Base-by-base conservation (phyloP, 257 asterid genomes). In the Solanum piurae region DNA sequence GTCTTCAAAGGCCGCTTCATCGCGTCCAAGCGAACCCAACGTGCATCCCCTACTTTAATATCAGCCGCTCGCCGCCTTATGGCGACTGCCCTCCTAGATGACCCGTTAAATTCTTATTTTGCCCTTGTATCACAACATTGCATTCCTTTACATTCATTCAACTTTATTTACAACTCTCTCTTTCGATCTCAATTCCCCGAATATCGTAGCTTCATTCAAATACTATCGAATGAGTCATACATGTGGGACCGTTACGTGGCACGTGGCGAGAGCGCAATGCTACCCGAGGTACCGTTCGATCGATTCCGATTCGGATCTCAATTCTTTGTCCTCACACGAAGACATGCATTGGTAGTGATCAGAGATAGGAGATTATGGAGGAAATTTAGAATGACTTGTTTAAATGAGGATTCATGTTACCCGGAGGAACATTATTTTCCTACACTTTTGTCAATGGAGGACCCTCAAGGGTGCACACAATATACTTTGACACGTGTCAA, bases 351-450 rank as follows among this genome's bases (percentile, higher is more conserved):
- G 89, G 72, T 92, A 25, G 95, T 95, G 52, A 86, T 95, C 0
- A 91, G 88, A 89, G 98, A 94, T 37, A 82, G 93, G 83, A 90
- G 74, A 86, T 38, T 95, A 60, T 95, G 98, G 98, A 85, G 95
- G 88, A 95, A 95, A 75, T 95, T 95, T 49, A 91, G 87, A 37
- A 72, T 94, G 85, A 94, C 96, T 6, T 95, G 98, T 79, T 64
- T 90, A 76, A 84, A 91, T 64, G 9, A 85, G 40, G 84, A 94
- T 33, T 91, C 96, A 0, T 95, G 98, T 86, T 95, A 95, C 87
- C 98, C 98, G 1, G 98, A 95, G 87, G 98, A 95, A 90, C 98
- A 95, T 80, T 95, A 94, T 88, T 95, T 95, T 13, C 95, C 98
- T 33, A 94, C 98, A 5, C 93, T 95, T 16, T 49, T 94, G 90